phyloP scores from a whole-genome alignment of 306 rosid genomes.

The Dalbergia cultrata region DNA sequence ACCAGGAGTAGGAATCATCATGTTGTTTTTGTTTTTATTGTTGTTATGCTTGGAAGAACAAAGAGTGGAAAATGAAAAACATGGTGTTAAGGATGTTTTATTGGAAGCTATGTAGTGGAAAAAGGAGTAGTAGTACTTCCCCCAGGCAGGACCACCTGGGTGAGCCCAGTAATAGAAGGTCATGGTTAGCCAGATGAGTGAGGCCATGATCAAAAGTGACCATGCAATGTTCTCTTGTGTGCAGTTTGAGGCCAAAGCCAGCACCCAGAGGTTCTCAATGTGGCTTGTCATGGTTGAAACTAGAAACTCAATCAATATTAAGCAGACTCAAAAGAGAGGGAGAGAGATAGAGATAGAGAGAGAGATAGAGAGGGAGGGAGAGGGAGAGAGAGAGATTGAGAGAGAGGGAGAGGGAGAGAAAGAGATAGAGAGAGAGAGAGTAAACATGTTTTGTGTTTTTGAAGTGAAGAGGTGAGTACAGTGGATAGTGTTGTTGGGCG shows the following conservation, averaged over 20 bases:
- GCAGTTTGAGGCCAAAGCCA: constrained; percentile 73
- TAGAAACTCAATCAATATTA: not conserved
- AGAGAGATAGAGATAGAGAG: not conserved
- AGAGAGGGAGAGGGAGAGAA: too few relatives aligned
- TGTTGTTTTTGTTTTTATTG: not conserved
- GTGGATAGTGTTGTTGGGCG: too few relatives aligned
- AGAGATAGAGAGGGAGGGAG: too few relatives aligned
- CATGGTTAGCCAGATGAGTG: constrained; percentile 52
- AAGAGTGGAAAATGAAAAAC: not conserved
- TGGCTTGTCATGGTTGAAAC: constrained; percentile 56
- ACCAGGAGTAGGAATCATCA: constrained; percentile 64
- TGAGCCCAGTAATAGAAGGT: constrained; percentile 73
- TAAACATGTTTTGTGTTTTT: too few relatives aligned
- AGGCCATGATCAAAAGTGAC: constrained; percentile 52
- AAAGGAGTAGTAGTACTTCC: constrained; percentile 46
- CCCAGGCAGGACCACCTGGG: constrained; percentile 99
- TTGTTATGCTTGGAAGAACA: not conserved
- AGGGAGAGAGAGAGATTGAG: too few relatives aligned
- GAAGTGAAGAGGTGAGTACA: too few relatives aligned
- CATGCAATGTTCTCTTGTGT: constrained; percentile 58
- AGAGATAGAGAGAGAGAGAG: too few relatives aligned
- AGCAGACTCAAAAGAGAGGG: too few relatives aligned
- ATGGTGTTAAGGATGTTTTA: not conserved
- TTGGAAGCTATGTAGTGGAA: not conserved
- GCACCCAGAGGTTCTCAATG: constrained; percentile 79